Percentiles rank a stretch among this genome's conserved stretches.
phyloP scores from a whole-genome alignment of 2,329 filamentous ascomycete genomes.

The Blastomyces parvus region DNA sequence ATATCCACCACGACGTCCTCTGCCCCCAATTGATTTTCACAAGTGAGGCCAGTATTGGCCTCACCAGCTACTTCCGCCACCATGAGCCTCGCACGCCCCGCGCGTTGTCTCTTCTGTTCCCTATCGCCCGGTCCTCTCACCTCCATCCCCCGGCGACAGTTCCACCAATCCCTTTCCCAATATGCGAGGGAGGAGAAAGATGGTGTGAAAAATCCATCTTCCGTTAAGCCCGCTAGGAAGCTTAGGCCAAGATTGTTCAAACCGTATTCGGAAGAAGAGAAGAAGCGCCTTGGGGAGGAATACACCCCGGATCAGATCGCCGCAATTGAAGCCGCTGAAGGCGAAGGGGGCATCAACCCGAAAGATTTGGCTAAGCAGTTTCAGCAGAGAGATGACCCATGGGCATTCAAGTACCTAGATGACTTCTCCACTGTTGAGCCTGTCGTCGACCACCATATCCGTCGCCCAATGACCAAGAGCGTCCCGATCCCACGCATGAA shows the following conservation, averaged over 20 bases:
- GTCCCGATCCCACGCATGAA: conserved; percentile 53
- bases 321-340: conserved; percentile 72
- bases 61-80: conserved; percentile 22
- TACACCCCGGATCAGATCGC: conserved; percentile 76
- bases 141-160: conserved; percentile 40
- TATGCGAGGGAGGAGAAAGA: conserved; percentile 22
- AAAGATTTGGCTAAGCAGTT: conserved; percentile 67
- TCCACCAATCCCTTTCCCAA: conserved; percentile 37
- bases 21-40: conserved; percentile 13
- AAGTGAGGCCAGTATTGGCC: conserved; percentile 15
- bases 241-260: conserved; percentile 32
- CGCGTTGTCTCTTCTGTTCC: conserved; percentile 43
- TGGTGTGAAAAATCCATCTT: conserved; percentile 24
- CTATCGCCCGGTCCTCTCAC: conserved; percentile 36
- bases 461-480: conserved; percentile 42
- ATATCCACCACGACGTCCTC: conserved; percentile 7
- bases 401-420: conserved; percentile 66
- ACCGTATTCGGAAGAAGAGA: conserved; percentile 59
- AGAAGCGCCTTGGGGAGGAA: conserved; percentile 50
- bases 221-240: conserved; percentile 11
- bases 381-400: conserved; percentile 60
- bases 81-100: conserved; percentile 43
- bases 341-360: conserved; percentile 64
- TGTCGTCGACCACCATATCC: conserved; percentile 61
- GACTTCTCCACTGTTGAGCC: conserved; percentile 71